Evolutionary conservation across 805 yeast genomes (phyloP).

Genomic region (Suhomyces pyralidae): DNA sequence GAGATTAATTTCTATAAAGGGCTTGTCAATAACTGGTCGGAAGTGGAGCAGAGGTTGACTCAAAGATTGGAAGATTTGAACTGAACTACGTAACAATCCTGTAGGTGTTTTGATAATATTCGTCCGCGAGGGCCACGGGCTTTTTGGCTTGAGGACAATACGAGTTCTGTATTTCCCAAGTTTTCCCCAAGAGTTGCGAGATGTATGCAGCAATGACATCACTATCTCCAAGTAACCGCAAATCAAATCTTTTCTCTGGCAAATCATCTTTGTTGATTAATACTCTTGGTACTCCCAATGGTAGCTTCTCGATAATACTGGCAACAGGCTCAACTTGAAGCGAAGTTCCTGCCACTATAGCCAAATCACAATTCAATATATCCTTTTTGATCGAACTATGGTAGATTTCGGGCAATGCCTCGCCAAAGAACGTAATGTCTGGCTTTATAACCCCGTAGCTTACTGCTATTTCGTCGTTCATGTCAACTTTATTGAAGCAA

Average conservation of each 20-base stretch:
- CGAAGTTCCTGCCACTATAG: slow-evolving; percentile 81
- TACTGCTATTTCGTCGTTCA: slow-evolving; percentile 23
- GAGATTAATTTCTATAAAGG: slow-evolving; percentile 71
- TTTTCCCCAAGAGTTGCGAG: slow-evolving; percentile 25
- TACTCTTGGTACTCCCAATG: slow-evolving; percentile 34
- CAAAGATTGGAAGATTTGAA: slow-evolving; percentile 12
- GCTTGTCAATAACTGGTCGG: slow-evolving; percentile 69
- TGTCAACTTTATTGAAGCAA: slow-evolving; percentile 24
- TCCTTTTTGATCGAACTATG: slow-evolving; percentile 45
- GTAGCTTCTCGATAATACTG: slow-evolving; percentile 34
- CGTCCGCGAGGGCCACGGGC: background rate
- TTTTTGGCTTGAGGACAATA: background rate
- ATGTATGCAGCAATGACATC: slow-evolving; percentile 39
- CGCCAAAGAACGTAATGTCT: slow-evolving; percentile 84
- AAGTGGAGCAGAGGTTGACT: slow-evolving; percentile 37
- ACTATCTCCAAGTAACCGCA: slow-evolving; percentile 38
- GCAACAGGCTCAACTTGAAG: slow-evolving; percentile 60
- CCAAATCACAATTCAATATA: slow-evolving; percentile 67
- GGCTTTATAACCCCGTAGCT: slow-evolving; percentile 68
- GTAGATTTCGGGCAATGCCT: slow-evolving; percentile 51
- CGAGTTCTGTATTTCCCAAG: slow-evolving; percentile 24
- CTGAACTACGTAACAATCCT: background rate
- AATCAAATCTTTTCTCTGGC: slow-evolving; percentile 36
- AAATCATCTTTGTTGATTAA: slow-evolving; percentile 40
- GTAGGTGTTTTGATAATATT: background rate